Conservation (phyloP, 2,329 filamentous ascomycete genomes). For the Biscogniauxia mediterranea region DNA sequence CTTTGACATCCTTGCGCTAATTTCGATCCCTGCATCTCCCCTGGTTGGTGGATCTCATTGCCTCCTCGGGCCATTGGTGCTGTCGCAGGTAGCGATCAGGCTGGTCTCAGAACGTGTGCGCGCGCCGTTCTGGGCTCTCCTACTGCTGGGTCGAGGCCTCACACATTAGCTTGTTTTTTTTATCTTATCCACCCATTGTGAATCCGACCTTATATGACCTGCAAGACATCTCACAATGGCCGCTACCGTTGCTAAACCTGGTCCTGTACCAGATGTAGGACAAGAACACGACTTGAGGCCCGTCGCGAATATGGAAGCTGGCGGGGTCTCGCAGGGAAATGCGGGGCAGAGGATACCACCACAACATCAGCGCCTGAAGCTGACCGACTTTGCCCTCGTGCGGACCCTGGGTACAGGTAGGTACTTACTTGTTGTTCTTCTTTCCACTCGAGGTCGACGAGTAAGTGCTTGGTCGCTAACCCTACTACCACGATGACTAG, state of each 20-base stretch:
- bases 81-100: background rate
- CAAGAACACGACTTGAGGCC: constrained; percentile 24
- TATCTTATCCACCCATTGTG: background rate
- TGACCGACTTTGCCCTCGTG: constrained; percentile 68
- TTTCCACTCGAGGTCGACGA: background rate
- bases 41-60: constrained; percentile 3
- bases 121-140: background rate
- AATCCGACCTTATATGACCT: background rate
- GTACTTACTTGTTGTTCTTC: constrained; percentile 18
- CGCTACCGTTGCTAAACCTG: constrained; percentile 32
- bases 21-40: background rate
- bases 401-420: constrained; percentile 75
- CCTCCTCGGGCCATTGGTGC: constrained; percentile 1
- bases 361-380: constrained; percentile 37
- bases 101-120: background rate
- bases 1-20: background rate
- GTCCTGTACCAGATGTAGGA: constrained; percentile 21
- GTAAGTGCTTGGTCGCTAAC: background rate
- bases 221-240: constrained; percentile 27
- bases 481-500: constrained; percentile 37
- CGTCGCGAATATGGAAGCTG: constrained; percentile 21
- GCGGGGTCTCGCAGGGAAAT: constrained; percentile 18
- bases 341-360: constrained; percentile 28
- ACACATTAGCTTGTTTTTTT: background rate
- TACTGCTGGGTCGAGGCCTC: background rate